Evolutionary conservation across 179 eudicot species (phyloP), one percentile per base, ranked within the genome.

Genomic region (Carnegiea gigantea): DNA sequence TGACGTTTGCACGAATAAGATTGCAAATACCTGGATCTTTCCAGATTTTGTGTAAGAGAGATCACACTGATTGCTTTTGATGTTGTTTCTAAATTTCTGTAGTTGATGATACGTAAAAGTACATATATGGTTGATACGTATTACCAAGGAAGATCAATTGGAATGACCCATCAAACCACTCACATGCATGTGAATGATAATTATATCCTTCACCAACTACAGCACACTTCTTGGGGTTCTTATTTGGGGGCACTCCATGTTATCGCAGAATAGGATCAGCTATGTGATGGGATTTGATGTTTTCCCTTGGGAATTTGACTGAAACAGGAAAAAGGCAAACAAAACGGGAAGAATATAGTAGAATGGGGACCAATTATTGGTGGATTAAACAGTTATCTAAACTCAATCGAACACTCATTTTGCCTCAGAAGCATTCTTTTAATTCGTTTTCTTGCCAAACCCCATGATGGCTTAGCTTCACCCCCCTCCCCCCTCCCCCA

Each of bases 371-470:
- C 71, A 67, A 28, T 67, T 67, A 28, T 26, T 67, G 36, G 18
- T 28, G 0, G 72, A 67, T 67, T 67, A 28, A 26, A 67, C 40
- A 67, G 72, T 11, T 67, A 26, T 65, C 71, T 65, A 28, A 24
- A 65, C 1, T 65, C 17, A 65, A 33, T 24, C 71, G 0, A 33
- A 33, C 36, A 33, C 36, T 65, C 1, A 0, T 60, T 20, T 15
- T 60, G 2, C 36, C 36, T 24, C 36, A 26, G 26, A 65, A 24
- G 17, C 68, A 43, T 60, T 77, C 33, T 77, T 62, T 26, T 11
- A 8, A 82, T 73, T 44, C 71, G 81, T 82, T 82, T 33, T 78
- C 43, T 82, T 73, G 85, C 85, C 85, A 71, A 82, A 82, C 85
- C 30, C 70, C 13, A 65, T 26, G 33, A 26, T 33, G 1, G 36